Conservation (phyloP, 2,329 filamentous ascomycete species). For the Colletotrichum sojae region DNA sequence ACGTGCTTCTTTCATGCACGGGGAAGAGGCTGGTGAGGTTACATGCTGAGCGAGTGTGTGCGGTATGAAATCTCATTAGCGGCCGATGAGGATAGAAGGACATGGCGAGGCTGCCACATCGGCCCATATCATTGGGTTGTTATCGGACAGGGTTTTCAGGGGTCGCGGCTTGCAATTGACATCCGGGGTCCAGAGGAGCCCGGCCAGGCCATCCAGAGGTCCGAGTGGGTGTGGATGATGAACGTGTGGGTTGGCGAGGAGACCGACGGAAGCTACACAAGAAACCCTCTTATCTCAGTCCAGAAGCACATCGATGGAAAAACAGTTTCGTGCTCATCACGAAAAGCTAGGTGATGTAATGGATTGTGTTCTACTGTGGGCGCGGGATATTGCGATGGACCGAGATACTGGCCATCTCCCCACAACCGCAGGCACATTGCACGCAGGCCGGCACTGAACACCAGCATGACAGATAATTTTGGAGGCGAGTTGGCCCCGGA, state of each 20-base stretch:
- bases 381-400: slow-evolving; percentile 35
- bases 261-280: slow-evolving; percentile 16
- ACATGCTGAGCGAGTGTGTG: slow-evolving; percentile 26
- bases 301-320: not conserved
- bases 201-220: slow-evolving; percentile 9
- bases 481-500: slow-evolving; percentile 8
- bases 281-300: slow-evolving; percentile 4
- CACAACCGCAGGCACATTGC: slow-evolving; percentile 18
- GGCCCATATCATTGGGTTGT: slow-evolving; percentile 25
- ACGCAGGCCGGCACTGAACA: not conserved
- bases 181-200: slow-evolving; percentile 29
- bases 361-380: slow-evolving; percentile 12
- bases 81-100: slow-evolving; percentile 23
- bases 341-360: slow-evolving; percentile 21
- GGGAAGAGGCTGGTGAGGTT: slow-evolving; percentile 36
- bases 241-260: slow-evolving; percentile 1
- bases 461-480: not conserved
- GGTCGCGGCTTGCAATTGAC: slow-evolving; percentile 21
- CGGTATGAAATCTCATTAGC: slow-evolving; percentile 29
- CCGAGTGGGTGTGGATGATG: slow-evolving; percentile 33
- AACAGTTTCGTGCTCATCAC: not conserved
- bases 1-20: slow-evolving; percentile 37
- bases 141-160: slow-evolving; percentile 26
- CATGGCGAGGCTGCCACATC: slow-evolving; percentile 28
- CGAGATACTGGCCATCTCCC: slow-evolving; percentile 9